These are phyloP conservation scores for Taxillus chinensis DNA, from an alignment of 164 flowering plant species.

Conservation along the genomic window DNA sequence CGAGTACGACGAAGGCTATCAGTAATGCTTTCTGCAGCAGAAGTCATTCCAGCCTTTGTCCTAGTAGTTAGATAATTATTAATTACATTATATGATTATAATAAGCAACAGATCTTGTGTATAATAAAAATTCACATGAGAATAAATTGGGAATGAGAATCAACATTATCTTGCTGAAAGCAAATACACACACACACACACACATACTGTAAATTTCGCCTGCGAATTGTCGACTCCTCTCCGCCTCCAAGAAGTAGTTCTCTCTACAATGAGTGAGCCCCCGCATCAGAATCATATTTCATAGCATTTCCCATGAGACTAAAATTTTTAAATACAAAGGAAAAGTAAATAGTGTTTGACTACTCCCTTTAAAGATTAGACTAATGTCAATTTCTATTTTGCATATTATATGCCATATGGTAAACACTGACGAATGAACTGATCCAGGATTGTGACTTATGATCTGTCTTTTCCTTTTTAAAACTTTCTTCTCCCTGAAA, in stretches of 20 bases:
- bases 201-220: slow-evolving; percentile 87
- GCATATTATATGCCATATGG: too few relatives aligned
- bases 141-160: too few relatives aligned
- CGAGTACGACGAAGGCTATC: slow-evolving; percentile 89
- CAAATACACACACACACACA: not conserved
- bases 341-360: too few relatives aligned
- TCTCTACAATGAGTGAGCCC: slow-evolving; percentile 46
- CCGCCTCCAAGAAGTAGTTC: slow-evolving; percentile 96
- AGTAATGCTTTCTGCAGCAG: slow-evolving; percentile 91
- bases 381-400: too few relatives aligned
- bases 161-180: not conserved
- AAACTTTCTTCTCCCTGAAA: too few relatives aligned
- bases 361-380: too few relatives aligned
- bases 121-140: too few relatives aligned
- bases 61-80: slow-evolving; percentile 15
- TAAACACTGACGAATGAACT: too few relatives aligned
- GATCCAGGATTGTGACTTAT: too few relatives aligned
- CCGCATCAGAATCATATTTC: not conserved
- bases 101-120: not conserved
- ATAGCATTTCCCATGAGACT: not conserved
- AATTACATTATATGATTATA: not conserved
- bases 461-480: too few relatives aligned
- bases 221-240: slow-evolving; percentile 76
- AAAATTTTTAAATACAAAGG: too few relatives aligned
- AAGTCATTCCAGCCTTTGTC: slow-evolving; percentile 93